Evolutionary conservation across 495 filamentous ascomycete species (phyloP).

Genomic region (Trichoderma asperelloides): DNA sequence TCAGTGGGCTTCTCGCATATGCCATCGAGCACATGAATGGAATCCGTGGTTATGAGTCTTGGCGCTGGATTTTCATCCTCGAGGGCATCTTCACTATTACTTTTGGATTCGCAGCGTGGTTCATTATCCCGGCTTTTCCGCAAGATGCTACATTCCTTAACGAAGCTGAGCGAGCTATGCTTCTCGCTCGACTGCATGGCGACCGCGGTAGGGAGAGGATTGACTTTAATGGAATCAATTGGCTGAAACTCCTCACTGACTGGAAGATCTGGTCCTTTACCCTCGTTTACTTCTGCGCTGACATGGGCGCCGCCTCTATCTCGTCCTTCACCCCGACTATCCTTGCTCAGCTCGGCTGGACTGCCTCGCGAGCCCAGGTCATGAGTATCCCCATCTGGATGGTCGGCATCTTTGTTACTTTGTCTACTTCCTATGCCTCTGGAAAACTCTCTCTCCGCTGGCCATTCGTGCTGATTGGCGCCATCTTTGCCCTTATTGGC

Average conservation of each 20-base stretch:
- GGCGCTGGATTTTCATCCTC: slow-evolving; percentile 58
- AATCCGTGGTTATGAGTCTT: slow-evolving; percentile 44
- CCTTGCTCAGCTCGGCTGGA: slow-evolving; percentile 50
- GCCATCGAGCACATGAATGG: slow-evolving; percentile 62
- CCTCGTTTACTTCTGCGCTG: slow-evolving; percentile 41
- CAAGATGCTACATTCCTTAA: slow-evolving; percentile 6
- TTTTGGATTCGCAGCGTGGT: slow-evolving; percentile 50
- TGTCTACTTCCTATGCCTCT: not conserved
- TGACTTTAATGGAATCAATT: slow-evolving; percentile 36
- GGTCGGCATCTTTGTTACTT: not conserved
- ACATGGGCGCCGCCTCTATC: slow-evolving; percentile 56
- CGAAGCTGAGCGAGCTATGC: slow-evolving; percentile 2
- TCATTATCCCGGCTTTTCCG: slow-evolving; percentile 61
- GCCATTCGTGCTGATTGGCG: slow-evolving; percentile 2
- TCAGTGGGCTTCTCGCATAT: slow-evolving; percentile 48
- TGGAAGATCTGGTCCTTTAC: slow-evolving; percentile 66
- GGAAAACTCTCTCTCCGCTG: slow-evolving; percentile 1
- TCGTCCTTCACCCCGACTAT: slow-evolving; percentile 62
- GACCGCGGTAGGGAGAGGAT: slow-evolving; percentile 62
- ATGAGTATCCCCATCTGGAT: slow-evolving; percentile 42
- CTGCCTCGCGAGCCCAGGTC: slow-evolving; percentile 46
- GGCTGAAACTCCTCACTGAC: slow-evolving; percentile 29
- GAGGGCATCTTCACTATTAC: slow-evolving; percentile 62
- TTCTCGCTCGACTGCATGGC: not conserved
- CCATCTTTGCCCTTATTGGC: not conserved